Base-by-base conservation (phyloP, 805 yeast species). In the Komagataella pastoris region DNA sequence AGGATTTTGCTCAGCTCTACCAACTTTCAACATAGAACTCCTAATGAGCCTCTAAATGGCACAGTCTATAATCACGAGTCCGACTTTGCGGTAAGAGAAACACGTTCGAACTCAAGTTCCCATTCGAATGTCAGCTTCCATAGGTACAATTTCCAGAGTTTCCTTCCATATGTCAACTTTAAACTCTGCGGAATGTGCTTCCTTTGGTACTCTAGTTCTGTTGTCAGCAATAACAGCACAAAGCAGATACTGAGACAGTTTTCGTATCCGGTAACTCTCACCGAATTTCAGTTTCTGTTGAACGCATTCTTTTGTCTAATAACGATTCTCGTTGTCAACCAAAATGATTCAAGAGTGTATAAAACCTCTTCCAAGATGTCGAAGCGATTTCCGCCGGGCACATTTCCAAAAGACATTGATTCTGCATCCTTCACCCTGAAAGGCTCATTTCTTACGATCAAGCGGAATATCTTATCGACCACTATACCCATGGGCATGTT, bases 401-500 rank as follows among this genome's bases (percentile, higher is more conserved):
- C 79, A 24, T 66, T 78, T 52, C 81, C 85, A 52, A 52, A 57
- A 50, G 64, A 56, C 57, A 63, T 63, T 54, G 61, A 54, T 55
- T 51, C 43, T 52, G 57, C 56, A 60, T 57, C 56, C 53, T 58
- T 59, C 62, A 55, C 65, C 60, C 49, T 66, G 59, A 14, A 49
- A 3, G 44, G 55, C 24, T 64, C 68, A 36, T 78, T 85, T 56
- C 57, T 83, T 14, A 68, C 66, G 19, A 93, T 95, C 21, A 71
- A 80, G 2, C 57, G 63, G 49, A 61, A 72, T 50, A 70, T 83
- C 40, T 58, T 86, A 14, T 61, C 70, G 49, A 83, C 88, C 12
- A 88, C 96, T 0, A 77, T 88, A 19, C 98, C 98, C 17, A 88
- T 91, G 96, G 98, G 97, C 6, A 71, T 82, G 54, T 93, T 91